These are phyloP conservation scores for Botrytis aclada DNA, from an alignment of 2,329 filamentous ascomycete species.

Conservation along the genomic window DNA sequence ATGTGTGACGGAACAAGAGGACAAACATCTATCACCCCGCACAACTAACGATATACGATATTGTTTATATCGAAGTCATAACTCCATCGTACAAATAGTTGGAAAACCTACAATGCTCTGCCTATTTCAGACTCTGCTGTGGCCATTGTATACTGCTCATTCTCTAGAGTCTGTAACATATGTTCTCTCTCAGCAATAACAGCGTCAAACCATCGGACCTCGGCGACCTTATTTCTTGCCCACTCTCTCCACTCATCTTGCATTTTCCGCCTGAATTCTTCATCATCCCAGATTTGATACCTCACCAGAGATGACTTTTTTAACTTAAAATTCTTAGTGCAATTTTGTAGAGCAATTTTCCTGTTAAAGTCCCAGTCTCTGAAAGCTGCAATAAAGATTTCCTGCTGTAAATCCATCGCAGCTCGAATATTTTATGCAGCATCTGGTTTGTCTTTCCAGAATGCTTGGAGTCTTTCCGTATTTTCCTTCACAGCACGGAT, in stretches of 20 bases:
- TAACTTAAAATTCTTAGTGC: neutral
- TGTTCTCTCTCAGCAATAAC: neutral
- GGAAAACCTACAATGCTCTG: neutral
- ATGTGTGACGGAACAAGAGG: neutral
- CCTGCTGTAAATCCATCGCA: slow-evolving; percentile 34
- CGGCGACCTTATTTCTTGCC: slow-evolving; percentile 4
- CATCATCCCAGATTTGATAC: neutral
- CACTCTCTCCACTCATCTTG: neutral
- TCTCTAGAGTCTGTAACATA: neutral
- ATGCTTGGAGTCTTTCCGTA: slow-evolving; percentile 39
- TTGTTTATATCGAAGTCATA: neutral
- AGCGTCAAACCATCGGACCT: neutral
- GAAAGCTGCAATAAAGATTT: neutral
- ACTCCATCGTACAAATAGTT: neutral
- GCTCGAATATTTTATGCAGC: slow-evolving; percentile 43
- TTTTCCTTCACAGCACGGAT: slow-evolving; percentile 46
- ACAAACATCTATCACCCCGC: neutral
- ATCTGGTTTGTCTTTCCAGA: slow-evolving; percentile 41
- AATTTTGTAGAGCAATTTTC: neutral
- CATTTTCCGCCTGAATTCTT: no score
- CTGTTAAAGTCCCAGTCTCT: neutral
- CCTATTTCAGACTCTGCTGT: neutral
- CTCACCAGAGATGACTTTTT: neutral
- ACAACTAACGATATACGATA: neutral
- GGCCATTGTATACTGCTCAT: neutral